These are phyloP conservation scores for Candida tetrigidarum DNA, from an alignment of 1,139 yeast species.

Conservation along the genomic window DNA sequence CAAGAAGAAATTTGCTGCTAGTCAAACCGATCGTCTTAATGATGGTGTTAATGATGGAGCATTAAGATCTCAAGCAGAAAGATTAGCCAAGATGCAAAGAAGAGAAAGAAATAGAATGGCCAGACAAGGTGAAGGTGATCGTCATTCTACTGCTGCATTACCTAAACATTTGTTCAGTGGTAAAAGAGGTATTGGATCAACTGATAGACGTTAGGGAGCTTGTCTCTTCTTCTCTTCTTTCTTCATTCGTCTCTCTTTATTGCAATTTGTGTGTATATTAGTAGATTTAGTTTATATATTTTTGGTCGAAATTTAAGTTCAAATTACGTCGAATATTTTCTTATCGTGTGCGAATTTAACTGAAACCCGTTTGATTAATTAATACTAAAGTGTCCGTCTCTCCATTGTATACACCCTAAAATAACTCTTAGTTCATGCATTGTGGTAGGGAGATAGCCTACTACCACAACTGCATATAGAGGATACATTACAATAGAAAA, in stretches of 20 bases:
- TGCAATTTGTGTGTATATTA: background rate
- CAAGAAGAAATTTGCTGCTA: constrained; percentile 51
- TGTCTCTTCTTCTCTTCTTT: background rate
- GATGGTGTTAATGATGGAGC: constrained; percentile 88
- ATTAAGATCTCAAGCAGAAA: constrained; percentile 83
- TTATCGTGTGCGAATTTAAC: too few species aligned
- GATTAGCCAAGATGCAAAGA: constrained; percentile 87
- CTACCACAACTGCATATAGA: too few species aligned
- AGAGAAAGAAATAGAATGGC: constrained; percentile 93
- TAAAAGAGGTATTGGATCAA: constrained; percentile 92
- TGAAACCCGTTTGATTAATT: too few species aligned
- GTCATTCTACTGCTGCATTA: constrained; percentile 81
- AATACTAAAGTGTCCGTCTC: too few species aligned
- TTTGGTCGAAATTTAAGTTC: too few species aligned
- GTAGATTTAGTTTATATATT: too few species aligned
- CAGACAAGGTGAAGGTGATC: constrained; percentile 95
- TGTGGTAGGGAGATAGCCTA: too few species aligned
- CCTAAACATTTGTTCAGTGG: constrained; percentile 97
- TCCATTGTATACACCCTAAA: too few species aligned
- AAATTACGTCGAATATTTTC: too few species aligned
- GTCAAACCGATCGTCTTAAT: constrained; percentile 79
- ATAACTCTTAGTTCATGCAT: too few species aligned
- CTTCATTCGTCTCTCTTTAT: background rate
- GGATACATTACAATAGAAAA: too few species aligned
- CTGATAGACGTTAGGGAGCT: constrained; percentile 61